These are phyloP conservation scores for Sphagnum tenellum DNA, from an alignment of 225 moss, liverwort and hornwort genomes.

Conservation along the genomic window DNA sequence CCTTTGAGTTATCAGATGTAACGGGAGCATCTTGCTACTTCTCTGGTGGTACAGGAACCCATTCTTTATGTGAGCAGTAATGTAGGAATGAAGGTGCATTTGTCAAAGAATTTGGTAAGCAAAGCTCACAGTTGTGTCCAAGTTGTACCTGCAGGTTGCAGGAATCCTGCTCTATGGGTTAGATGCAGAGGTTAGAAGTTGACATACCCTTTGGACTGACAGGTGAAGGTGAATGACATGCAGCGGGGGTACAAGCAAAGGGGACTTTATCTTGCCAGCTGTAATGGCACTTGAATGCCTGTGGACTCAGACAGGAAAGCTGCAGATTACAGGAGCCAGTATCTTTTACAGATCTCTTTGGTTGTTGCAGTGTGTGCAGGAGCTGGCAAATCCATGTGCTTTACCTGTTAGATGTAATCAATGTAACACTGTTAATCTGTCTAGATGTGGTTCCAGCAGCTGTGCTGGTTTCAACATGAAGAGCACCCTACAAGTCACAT, in stretches of 20 bases:
- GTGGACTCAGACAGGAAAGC: slow-evolving; percentile 16
- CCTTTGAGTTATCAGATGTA: slow-evolving; percentile 96
- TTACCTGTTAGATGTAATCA: too few relatives aligned
- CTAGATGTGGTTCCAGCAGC: too few relatives aligned
- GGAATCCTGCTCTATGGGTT: slow-evolving; percentile 74
- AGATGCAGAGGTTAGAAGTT: slow-evolving; percentile 82
- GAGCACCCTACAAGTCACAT: too few relatives aligned
- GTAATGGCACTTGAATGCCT: slow-evolving; percentile 5
- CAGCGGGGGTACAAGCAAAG: slow-evolving; percentile 82
- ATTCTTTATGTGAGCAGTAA: slow-evolving; percentile 56
- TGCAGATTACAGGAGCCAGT: slow-evolving; percentile 47
- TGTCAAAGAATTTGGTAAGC: slow-evolving; percentile 54
- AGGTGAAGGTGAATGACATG: slow-evolving; percentile 99
- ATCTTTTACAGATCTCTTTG: slow-evolving; percentile 46
- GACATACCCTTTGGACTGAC: slow-evolving; percentile 99
- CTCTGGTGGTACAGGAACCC: slow-evolving; percentile 77
- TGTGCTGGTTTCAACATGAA: too few relatives aligned
- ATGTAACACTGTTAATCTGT: too few relatives aligned
- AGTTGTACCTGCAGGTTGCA: slow-evolving; percentile 99
- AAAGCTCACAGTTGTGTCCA: slow-evolving; percentile 87
- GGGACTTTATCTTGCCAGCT: slow-evolving; percentile 17
- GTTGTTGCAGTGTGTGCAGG: slow-evolving; percentile 95
- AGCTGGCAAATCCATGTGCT: slow-evolving; percentile 42
- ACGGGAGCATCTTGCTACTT: slow-evolving; percentile 92
- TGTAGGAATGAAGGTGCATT: slow-evolving; percentile 64